Conservation (phyloP, 306 rosid species). For the Malus fusca region DNA sequence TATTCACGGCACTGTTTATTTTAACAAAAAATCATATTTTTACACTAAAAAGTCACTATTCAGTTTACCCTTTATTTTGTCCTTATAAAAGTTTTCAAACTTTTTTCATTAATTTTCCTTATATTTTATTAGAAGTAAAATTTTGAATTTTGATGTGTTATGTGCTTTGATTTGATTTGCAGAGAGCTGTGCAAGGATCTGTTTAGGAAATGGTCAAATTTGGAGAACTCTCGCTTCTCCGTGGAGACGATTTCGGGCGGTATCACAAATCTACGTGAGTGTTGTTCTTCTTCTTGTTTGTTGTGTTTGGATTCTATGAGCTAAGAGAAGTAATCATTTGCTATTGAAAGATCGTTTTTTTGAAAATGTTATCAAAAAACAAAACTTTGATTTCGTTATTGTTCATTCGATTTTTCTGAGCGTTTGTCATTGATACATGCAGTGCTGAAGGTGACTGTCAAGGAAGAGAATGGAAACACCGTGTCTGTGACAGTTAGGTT, state of each 20-base stretch:
- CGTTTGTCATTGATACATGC: conserved; percentile 7
- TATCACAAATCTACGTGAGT: conserved; percentile 88
- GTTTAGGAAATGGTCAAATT: conserved; percentile 67
- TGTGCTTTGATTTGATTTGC: conserved; percentile 15
- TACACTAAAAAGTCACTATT: too few relatives aligned
- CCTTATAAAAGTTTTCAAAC: too few relatives aligned
- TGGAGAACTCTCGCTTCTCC: conserved; percentile 58
- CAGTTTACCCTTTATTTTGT: too few relatives aligned
- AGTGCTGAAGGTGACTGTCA: conserved; percentile 75
- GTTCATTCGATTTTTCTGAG: neutral
- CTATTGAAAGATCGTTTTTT: neutral
- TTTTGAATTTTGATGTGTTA: neutral
- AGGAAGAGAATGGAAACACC: conserved; percentile 40
- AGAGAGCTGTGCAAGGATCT: conserved; percentile 76
- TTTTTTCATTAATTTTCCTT: neutral
- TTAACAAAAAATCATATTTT: too few relatives aligned
- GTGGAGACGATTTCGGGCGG: conserved; percentile 80
- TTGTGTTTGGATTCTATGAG: neutral
- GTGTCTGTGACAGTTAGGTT: conserved; percentile 54
- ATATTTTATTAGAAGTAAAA: neutral
- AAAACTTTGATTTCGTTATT: neutral
- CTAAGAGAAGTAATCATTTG: neutral
- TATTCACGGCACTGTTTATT: too few relatives aligned
- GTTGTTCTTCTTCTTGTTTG: neutral
- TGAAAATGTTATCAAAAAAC: neutral